These are phyloP conservation scores for Ogataea henricii DNA, from an alignment of 805 yeast species.

Conservation along the genomic window DNA sequence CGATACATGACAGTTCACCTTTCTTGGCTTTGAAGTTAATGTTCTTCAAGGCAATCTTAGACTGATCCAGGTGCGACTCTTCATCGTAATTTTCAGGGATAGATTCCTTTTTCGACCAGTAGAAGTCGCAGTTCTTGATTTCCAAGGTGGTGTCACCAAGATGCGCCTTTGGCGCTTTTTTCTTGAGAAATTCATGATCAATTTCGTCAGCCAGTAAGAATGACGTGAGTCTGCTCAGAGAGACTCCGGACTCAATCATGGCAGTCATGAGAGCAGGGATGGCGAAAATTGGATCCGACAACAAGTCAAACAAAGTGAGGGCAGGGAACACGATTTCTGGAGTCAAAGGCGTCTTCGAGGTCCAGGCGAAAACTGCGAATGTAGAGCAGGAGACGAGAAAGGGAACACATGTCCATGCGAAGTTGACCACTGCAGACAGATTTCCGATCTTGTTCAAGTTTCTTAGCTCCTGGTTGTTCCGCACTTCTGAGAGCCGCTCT, in stretches of 20 bases:
- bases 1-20: conserved; percentile 58
- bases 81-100: conserved; percentile 37
- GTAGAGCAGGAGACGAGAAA: conserved; percentile 63
- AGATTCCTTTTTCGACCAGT: conserved; percentile 42
- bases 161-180: conserved; percentile 23
- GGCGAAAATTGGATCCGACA: conserved; percentile 59
- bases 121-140: conserved; percentile 52
- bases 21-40: conserved; percentile 52
- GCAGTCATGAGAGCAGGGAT: conserved; percentile 60
- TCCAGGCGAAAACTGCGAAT: conserved; percentile 53
- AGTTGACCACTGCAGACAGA: conserved; percentile 46
- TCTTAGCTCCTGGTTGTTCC: conserved; percentile 60
- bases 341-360: conserved; percentile 51
- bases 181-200: conserved; percentile 38
- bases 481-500: conserved; percentile 47
- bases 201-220: conserved; percentile 48
- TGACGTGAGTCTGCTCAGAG: conserved; percentile 52
- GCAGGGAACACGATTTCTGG: conserved; percentile 74
- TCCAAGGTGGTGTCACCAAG: conserved; percentile 41
- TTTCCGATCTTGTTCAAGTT: conserved; percentile 52
- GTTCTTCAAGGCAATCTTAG: conserved; percentile 48
- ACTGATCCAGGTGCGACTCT: conserved; percentile 38
- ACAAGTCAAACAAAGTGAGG: conserved; percentile 56
- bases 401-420: conserved; percentile 68
- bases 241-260: conserved; percentile 59